phyloP scores from a whole-genome alignment of 2,329 filamentous ascomycete genomes.

The Aspergillus oerlinghausenensis region DNA sequence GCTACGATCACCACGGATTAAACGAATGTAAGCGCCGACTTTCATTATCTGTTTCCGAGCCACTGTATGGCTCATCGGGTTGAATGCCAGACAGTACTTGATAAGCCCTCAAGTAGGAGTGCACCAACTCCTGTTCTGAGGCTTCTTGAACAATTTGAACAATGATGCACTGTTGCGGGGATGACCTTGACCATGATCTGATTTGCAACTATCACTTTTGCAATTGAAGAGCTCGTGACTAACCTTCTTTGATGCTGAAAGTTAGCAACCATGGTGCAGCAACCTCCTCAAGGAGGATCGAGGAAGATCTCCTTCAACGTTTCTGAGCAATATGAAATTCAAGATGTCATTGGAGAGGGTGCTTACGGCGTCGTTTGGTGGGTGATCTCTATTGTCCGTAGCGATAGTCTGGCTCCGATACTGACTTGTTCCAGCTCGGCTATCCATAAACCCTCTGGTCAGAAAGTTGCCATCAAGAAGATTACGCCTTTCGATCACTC shows the following conservation, averaged over 20 bases:
- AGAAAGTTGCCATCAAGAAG: conserved; percentile 99
- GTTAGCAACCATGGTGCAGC: conserved; percentile 37
- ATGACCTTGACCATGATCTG: not conserved
- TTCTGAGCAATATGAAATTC: conserved; percentile 98
- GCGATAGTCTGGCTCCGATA: conserved; percentile 1
- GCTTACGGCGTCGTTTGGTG: conserved; percentile 98
- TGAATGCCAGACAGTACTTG: not conserved
- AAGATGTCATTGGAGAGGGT: conserved; percentile 97
- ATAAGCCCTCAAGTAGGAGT: not conserved
- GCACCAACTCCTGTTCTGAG: not conserved
- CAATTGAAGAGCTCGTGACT: not conserved
- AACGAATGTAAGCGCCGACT: conserved; percentile 8
- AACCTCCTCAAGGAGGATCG: conserved; percentile 51
- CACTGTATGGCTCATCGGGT: conserved; percentile 15
- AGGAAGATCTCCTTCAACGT: conserved; percentile 99
- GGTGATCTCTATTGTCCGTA: conserved; percentile 30
- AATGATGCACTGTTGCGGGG: not conserved
- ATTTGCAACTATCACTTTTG: not conserved
- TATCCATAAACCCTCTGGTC: conserved; percentile 93
- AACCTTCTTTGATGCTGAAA: conserved; percentile 8
- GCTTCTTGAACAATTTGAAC: conserved; percentile 3
- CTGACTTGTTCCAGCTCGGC: conserved; percentile 64
- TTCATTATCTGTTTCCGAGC: not conserved
- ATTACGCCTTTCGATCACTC: conserved; percentile 99
- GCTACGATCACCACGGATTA: not conserved